Percentiles rank a stretch among this genome's conserved stretches.
These are phyloP conservation scores for Leccinum longicurvipes DNA, from an alignment of 768 basidiomycete genomes.

Conservation along the genomic window DNA sequence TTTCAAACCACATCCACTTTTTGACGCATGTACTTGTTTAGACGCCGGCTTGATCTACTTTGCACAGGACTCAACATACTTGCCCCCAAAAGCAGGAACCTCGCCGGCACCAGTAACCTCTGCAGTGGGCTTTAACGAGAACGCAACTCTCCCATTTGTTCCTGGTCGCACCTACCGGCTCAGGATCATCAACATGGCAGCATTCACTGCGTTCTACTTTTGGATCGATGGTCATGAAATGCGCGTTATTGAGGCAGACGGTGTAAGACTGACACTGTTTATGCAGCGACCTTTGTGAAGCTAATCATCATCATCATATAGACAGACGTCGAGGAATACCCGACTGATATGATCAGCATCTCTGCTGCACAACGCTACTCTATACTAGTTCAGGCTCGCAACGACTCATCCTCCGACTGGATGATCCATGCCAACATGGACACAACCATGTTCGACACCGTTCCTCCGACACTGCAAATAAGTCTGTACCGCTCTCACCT, in stretches of 20 bases:
- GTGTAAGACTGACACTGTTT: slow-evolving; percentile 43
- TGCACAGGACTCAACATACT: slow-evolving; percentile 68
- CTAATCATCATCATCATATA: slow-evolving; percentile 23
- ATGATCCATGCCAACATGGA: slow-evolving; percentile 91
- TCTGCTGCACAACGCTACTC: slow-evolving; percentile 93
- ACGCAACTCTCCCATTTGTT: slow-evolving; percentile 76
- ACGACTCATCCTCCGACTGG: slow-evolving; percentile 83
- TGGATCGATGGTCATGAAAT: slow-evolving; percentile 90
- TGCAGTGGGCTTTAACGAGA: slow-evolving; percentile 80
- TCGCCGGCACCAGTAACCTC: slow-evolving; percentile 45
- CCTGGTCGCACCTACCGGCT: slow-evolving; percentile 90
- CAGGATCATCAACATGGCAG: slow-evolving; percentile 81
- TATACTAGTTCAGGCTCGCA: slow-evolving; percentile 85
- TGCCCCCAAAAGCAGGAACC: slow-evolving; percentile 53
- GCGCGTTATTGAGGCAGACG: slow-evolving; percentile 81
- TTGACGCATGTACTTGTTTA: slow-evolving; percentile 23
- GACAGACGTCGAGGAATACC: slow-evolving; percentile 75
- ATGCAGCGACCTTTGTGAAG: neutral
- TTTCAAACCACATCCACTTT: neutral
- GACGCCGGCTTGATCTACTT: slow-evolving; percentile 85
- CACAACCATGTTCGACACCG: slow-evolving; percentile 79
- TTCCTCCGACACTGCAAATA: slow-evolving; percentile 69
- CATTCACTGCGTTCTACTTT: slow-evolving; percentile 73
- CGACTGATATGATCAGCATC: slow-evolving; percentile 68
- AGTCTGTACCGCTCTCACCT: slow-evolving; percentile 45